Percentiles rank a stretch among this genome's conserved stretches.
These are phyloP conservation scores for Talaromyces stipitatus DNA, from an alignment of 495 filamentous ascomycete species.

Conservation along the genomic window DNA sequence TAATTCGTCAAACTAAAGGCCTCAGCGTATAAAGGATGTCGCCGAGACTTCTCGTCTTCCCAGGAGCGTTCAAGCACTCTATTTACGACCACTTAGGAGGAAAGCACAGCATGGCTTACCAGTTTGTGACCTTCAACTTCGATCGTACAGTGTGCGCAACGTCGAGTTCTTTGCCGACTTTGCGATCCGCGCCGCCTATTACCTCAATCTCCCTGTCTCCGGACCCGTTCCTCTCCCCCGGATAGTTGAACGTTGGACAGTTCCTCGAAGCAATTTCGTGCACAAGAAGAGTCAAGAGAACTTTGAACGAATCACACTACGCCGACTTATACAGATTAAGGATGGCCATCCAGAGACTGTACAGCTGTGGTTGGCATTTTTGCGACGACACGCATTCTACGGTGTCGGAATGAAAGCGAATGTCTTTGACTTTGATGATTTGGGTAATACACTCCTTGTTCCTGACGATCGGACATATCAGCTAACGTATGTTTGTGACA, in stretches of 20 bases:
- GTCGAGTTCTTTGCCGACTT: conserved; percentile 95
- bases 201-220: conserved; percentile 74
- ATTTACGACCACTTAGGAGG: conserved; percentile 77
- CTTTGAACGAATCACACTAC: conserved; percentile 82
- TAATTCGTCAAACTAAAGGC: conserved; percentile 17
- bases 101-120: conserved; percentile 66
- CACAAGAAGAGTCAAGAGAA: conserved; percentile 98
- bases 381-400: conserved; percentile 84
- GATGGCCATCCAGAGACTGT: conserved; percentile 87
- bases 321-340: conserved; percentile 84
- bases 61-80: conserved; percentile 73
- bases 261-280: conserved; percentile 81
- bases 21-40: conserved; percentile 27
- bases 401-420: conserved; percentile 99
- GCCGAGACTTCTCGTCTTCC: conserved; percentile 49
- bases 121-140: conserved; percentile 82
- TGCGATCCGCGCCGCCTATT: conserved; percentile 90
- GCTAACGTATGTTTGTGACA: conserved; percentile 22
- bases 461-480: background rate
- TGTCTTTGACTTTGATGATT: conserved; percentile 74
- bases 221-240: conserved; percentile 86
- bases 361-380: conserved; percentile 82
- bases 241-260: conserved; percentile 87
- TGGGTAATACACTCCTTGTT: conserved; percentile 39
- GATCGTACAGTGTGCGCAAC: conserved; percentile 84